These are phyloP conservation scores for Paxillus involutus DNA, from an alignment of 768 basidiomycete species.

Conservation along the genomic window DNA sequence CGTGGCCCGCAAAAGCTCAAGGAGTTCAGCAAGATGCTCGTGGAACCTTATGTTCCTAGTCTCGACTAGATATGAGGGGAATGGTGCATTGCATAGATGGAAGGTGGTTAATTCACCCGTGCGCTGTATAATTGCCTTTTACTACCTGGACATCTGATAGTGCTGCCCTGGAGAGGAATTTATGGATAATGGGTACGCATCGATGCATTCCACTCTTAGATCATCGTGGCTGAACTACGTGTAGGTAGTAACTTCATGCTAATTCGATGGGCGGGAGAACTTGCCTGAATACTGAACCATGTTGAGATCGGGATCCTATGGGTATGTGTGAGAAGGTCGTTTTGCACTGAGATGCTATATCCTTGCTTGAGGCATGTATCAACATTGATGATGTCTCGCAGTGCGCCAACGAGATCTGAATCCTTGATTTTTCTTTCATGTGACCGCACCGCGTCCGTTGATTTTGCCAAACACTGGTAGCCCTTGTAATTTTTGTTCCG, in stretches of 20 bases:
- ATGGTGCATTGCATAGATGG: neutral
- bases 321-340: too few species aligned
- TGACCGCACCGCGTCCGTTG: too few species aligned
- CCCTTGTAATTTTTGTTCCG: too few species aligned
- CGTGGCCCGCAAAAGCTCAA: constrained; percentile 92
- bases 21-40: constrained; percentile 91
- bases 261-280: neutral
- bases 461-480: too few species aligned
- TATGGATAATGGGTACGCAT: neutral
- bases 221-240: neutral
- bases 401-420: too few species aligned
- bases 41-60: constrained; percentile 69
- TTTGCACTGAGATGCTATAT: too few species aligned
- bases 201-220: neutral
- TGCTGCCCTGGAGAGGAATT: neutral
- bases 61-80: constrained; percentile 14
- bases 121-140: neutral
- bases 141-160: neutral
- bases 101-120: neutral
- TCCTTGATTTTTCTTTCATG: too few species aligned
- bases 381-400: too few species aligned
- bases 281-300: too few species aligned
- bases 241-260: neutral
- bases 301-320: too few species aligned
- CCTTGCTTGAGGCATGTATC: too few species aligned